Base-by-base conservation (phyloP, 2,329 filamentous ascomycete genomes). In the Neospermospora avenae region DNA sequence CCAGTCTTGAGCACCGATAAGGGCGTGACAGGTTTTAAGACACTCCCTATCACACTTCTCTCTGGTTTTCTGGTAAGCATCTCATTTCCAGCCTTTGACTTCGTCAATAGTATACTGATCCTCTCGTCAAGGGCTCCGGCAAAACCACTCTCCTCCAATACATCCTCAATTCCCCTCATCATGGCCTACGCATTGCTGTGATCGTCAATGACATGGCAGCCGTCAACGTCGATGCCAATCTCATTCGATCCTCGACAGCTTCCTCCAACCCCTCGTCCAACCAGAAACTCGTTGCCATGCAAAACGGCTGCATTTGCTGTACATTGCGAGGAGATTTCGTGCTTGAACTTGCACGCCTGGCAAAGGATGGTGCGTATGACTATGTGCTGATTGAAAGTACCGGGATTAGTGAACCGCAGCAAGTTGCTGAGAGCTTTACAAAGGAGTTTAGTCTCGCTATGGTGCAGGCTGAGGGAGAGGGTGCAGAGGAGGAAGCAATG, bases 281-380 rank as follows among this genome's bases (percentile, higher is more conserved):
- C 11, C 49, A 88, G 64, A 86, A 88, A 63, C 78, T 89, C 34
- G 83, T 89, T 16, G 82, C 85, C 10, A 78, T 90, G 57, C 85
- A 89, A 68, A 90, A 89, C 63, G 86, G 88, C 10, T 91, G 88
- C 65, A 91, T 91, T 67, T 91, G 88, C 76, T 91, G 88, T 67
- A 91, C 87, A 0, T 77, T 91, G 0, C 84, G 88, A 3, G 87
- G 87, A 0, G 88, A 91, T 58, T 74, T 91, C 1, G 79, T 91
- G 0, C 83, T 88, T 61, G 88, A 91, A 70, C 80, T 91, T 0
- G 86, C 87, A 0, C 80, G 80, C 0, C 77, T 91, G 1, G 80
- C 86, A 0, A 81, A 86, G 68, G 78, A 84, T 0, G 80, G 84
- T 18, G 76, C 81, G 53, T 86, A 90, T 39, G 86, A 91, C 70